These are phyloP conservation scores for Dendrobium nobile DNA, from an alignment of 106 monocot genomes.

Conservation along the genomic window DNA sequence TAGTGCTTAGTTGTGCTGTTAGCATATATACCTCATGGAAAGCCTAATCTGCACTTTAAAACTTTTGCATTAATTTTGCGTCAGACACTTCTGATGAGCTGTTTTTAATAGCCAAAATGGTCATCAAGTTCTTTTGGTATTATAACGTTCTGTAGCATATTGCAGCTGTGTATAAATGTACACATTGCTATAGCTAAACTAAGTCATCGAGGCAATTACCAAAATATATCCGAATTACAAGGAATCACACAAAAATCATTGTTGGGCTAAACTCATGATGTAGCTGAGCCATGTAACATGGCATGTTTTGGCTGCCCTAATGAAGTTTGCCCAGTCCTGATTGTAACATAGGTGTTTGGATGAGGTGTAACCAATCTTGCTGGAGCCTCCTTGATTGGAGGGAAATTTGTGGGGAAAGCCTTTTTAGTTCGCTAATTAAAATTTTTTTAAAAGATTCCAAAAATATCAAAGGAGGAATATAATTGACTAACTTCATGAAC, in stretches of 20 bases:
- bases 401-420: background rate
- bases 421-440: background rate
- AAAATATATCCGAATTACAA: too few species aligned
- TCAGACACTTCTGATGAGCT: background rate
- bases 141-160: background rate
- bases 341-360: background rate
- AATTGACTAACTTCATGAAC: background rate
- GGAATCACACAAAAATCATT: too few species aligned
- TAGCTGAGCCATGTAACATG: too few species aligned
- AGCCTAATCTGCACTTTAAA: background rate
- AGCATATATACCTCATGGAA: background rate
- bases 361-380: background rate
- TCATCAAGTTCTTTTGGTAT: background rate
- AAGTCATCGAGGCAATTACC: too few species aligned
- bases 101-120: background rate
- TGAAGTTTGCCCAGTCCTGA: background rate
- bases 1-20: constrained; percentile 5
- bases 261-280: too few species aligned
- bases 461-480: background rate
- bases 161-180: background rate
- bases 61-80: background rate
- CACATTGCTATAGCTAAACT: background rate
- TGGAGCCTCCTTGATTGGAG: background rate
- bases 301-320: background rate
- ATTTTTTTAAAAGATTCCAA: background rate